Evolutionary conservation across 495 filamentous ascomycete genomes (phyloP).

Genomic region (Neurospora sp.): DNA sequence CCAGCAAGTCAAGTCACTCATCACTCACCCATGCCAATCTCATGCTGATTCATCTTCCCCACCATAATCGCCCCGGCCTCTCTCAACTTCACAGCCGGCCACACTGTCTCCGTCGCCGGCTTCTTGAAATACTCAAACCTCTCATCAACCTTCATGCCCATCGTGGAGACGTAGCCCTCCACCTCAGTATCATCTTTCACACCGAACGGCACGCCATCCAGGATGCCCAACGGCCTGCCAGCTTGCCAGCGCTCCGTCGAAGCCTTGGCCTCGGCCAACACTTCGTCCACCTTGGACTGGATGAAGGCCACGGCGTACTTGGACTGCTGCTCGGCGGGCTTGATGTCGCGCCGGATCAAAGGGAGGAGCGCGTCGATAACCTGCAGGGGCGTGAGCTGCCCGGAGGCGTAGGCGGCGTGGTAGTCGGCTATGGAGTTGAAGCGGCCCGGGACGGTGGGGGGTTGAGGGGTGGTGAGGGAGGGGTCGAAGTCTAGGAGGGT

Average conservation of each 20-base stretch:
- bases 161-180: conserved; percentile 57
- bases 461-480: conserved; percentile 22
- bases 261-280: conserved; percentile 56
- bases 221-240: conserved; percentile 49
- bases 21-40: conserved; percentile 49
- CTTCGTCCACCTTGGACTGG: conserved; percentile 46
- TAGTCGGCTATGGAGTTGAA: conserved; percentile 72
- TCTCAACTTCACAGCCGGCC: conserved; percentile 66
- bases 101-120: conserved; percentile 33
- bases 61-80: conserved; percentile 74
- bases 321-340: conserved; percentile 23
- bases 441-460: conserved; percentile 28
- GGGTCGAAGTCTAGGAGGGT: conserved; percentile 22
- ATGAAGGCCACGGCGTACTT: conserved; percentile 61
- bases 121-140: conserved; percentile 24
- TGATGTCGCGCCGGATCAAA: conserved; percentile 50
- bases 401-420: conserved; percentile 58
- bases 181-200: conserved; percentile 82
- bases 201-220: conserved; percentile 81
- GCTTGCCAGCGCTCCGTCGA: conserved; percentile 61
- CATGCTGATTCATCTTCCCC: conserved; percentile 88
- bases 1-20: background rate
- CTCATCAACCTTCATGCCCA: conserved; percentile 39
- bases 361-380: conserved; percentile 63
- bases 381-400: conserved; percentile 56